Evolutionary conservation across 805 yeast species (phyloP), one percentile per base, ranked within the genome.

Genomic region (Jamesozyma lodderae): DNA sequence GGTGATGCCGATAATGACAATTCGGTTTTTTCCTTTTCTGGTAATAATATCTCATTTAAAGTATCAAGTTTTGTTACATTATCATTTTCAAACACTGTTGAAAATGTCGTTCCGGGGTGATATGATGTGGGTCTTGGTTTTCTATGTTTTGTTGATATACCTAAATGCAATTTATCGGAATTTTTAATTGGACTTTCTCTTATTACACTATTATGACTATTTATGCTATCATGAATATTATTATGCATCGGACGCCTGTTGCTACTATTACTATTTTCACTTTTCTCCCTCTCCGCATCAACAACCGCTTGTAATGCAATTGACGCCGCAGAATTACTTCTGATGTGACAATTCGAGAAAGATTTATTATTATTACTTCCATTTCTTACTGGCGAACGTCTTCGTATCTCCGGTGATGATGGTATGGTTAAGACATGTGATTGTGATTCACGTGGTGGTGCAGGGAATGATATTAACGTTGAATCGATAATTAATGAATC

Each of bases 71-170:
- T 27, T 31, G 27, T 29, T 7, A 36, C 15, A 24, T 15, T 6
- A 3, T 35, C 39, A 24, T 32, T 22, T 31, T 43, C 42, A 6
- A 33, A 21, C 7, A 33, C 43, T 4, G 37, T 27, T 4, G 45
- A 30, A 25, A 37, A 41, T 21, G 47, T 36, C n/a, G n/a, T n/a
- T 4, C 48, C 46, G 4, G 94, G 94, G 53, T 83, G 88, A 52
- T 80, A 83, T 8, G 92, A 81, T 0, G 90, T 82, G 30, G 94
- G 94, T 56, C 94, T 72, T 41, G 86, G 88, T 52, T 74, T 79
- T 56, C 75, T 72, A 36, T 68, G 66, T 21, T 10, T 21, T 7
- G 5, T 72, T 7, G 73, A 24, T 1, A 43, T 31, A 7, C 37
- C 33, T 21, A 36, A 37, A 29, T 37, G 36, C n/a, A 37, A 35